Percentiles rank a stretch among this genome's conserved stretches.
Evolutionary conservation across 2,329 filamentous ascomycete genomes (phyloP).

Genomic region (Fusarium incarnatum): DNA sequence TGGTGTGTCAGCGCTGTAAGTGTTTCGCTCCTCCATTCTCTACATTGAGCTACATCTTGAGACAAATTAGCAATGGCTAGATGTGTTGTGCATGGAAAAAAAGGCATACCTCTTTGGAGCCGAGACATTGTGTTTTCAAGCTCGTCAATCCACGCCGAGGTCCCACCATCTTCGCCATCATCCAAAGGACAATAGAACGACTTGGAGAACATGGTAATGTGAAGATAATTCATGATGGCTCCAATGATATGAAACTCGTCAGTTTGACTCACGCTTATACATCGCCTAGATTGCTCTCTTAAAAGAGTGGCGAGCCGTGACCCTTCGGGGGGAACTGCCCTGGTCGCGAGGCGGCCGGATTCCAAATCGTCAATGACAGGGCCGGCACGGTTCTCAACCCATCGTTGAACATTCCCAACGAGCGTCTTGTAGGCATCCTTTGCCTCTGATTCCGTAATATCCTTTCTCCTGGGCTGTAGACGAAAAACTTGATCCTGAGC

Average conservation of each 20-base stretch:
- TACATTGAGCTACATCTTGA: constrained; percentile 50
- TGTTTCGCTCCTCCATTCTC: constrained; percentile 55
- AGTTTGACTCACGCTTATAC: constrained; percentile 47
- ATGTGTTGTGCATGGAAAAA: neutral
- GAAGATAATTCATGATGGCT: constrained; percentile 54
- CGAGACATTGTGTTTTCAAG: constrained; percentile 51
- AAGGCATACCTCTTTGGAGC: constrained; percentile 49
- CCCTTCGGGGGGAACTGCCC: constrained; percentile 45
- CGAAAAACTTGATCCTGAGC: constrained; percentile 51
- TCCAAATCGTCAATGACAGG: constrained; percentile 50
- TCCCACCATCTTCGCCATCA: constrained; percentile 48
- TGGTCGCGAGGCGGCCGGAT: constrained; percentile 41
- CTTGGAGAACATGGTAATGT: constrained; percentile 51
- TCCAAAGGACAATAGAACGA: constrained; percentile 54
- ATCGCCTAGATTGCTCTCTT: constrained; percentile 51
- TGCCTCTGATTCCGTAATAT: constrained; percentile 53
- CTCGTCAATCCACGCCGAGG: constrained; percentile 50
- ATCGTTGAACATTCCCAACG: constrained; percentile 51
- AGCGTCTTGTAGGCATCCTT: constrained; percentile 50
- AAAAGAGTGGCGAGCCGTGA: constrained; percentile 50
- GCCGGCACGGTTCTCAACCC: constrained; percentile 52
- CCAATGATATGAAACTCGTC: constrained; percentile 54
- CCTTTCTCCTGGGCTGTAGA: constrained; percentile 50
- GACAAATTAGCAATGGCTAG: constrained; percentile 14
- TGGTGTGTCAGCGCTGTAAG: constrained; percentile 51